Conservation (phyloP, 225 moss, liverwort and hornwort genomes). For the Bryum argenteum region DNA sequence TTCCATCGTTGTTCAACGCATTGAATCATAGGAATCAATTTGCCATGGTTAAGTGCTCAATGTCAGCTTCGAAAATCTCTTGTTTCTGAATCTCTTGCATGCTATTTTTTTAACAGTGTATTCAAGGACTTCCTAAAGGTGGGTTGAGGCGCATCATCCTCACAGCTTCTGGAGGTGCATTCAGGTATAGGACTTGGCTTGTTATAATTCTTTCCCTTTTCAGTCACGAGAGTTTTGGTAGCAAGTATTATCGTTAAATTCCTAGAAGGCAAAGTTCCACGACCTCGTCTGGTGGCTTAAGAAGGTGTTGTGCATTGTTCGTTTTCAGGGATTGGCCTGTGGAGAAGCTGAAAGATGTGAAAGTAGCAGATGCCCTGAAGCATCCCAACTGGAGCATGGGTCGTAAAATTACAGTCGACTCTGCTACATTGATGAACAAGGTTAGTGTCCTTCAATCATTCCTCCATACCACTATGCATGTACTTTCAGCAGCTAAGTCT, state of each 20-base stretch:
- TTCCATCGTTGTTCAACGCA: background rate
- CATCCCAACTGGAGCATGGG: slow-evolving; percentile 99
- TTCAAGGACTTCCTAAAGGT: slow-evolving; percentile 94
- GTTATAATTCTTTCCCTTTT: background rate
- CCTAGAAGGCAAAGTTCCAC: no score
- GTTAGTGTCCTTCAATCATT: slow-evolving; percentile 27
- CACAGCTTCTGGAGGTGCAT: slow-evolving; percentile 97
- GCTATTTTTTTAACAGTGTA: slow-evolving; percentile 60
- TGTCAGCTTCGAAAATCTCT: background rate
- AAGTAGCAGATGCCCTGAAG: slow-evolving; percentile 95
- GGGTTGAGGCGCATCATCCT: slow-evolving; percentile 90
- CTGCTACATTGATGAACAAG: slow-evolving; percentile 96
- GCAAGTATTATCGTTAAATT: no score
- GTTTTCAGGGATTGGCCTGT: slow-evolving; percentile 84
- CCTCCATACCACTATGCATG: background rate
- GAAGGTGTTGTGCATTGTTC: background rate
- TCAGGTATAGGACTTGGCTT: slow-evolving; percentile 55
- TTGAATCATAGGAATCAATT: background rate
- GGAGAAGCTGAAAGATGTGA: slow-evolving; percentile 82
- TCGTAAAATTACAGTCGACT: slow-evolving; percentile 91
- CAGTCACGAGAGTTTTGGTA: no score
- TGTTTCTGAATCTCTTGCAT: slow-evolving; percentile 7
- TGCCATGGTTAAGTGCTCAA: background rate
- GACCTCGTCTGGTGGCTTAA: slow-evolving; percentile 1
- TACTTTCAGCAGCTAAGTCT: no score